Evolutionary conservation across 169 alveolate species (phyloP).

Genomic region (Neospora caninum): DNA sequence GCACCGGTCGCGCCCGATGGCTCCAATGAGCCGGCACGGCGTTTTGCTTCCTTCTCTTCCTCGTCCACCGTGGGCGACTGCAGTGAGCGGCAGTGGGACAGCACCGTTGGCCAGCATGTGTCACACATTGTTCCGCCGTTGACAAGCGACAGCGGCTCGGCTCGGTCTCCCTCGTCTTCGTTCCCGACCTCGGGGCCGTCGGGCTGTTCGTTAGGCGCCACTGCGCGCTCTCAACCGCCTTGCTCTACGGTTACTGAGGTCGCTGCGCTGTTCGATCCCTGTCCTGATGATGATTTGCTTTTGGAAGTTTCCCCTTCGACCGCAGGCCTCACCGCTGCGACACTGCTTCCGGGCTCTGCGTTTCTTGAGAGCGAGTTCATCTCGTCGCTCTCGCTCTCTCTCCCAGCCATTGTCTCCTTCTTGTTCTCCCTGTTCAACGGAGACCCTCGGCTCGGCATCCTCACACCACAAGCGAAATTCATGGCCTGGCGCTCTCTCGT

Average conservation of each 20-base stretch:
- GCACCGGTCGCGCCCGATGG: not conserved
- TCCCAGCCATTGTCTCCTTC: slow-evolving; percentile 25
- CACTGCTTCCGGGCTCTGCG: slow-evolving; percentile 40
- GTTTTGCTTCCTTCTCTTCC: not conserved
- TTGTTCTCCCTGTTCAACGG: slow-evolving; percentile 55
- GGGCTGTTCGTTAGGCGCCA: not conserved
- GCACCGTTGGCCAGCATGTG: not conserved
- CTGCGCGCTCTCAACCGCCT: not conserved
- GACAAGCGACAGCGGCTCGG: not conserved
- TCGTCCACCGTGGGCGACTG: not conserved
- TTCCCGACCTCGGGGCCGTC: not conserved
- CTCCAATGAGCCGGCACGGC: not conserved
- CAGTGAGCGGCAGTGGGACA: not conserved
- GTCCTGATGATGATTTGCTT: not conserved
- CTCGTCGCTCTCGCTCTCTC: not conserved
- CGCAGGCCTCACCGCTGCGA: not conserved
- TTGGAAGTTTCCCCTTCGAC: slow-evolving; percentile 8
- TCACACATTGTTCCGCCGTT: not conserved
- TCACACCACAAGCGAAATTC: slow-evolving; percentile 54
- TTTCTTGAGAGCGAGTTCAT: not conserved
- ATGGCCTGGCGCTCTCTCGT: slow-evolving; percentile 65
- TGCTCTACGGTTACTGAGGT: not conserved
- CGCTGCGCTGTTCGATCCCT: not conserved
- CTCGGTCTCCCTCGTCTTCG: not conserved
- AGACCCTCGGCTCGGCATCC: slow-evolving; percentile 58